A percentile compares a stretch with the other conserved stretches of the same genome.
Evolutionary conservation across 495 filamentous ascomycete genomes (phyloP).

Genomic region (Podospora pseudocomata): DNA sequence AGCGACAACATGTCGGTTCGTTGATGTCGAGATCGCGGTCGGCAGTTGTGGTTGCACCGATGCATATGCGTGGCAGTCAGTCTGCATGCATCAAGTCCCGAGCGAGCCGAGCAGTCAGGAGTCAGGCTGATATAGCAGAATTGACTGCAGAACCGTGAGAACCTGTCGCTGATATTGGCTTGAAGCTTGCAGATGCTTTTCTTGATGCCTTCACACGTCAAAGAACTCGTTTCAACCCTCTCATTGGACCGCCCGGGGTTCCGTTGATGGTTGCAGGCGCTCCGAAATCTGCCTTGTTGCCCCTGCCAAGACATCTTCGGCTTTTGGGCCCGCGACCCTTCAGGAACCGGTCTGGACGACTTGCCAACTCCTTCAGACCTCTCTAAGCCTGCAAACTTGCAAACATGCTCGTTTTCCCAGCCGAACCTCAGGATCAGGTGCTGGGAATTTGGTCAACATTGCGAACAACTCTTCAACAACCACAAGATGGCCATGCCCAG

Average conservation of each 20-base stretch:
- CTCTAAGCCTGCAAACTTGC: neutral
- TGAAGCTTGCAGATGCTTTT: neutral
- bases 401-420: neutral
- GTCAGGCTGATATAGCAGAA: conserved; percentile 1
- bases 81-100: neutral
- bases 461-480: neutral
- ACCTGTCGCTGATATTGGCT: neutral
- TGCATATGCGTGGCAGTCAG: neutral
- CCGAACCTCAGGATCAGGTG: neutral
- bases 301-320: conserved; percentile 3
- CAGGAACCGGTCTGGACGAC: neutral
- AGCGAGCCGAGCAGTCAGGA: neutral
- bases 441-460: neutral
- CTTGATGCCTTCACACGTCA: neutral
- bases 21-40: neutral
- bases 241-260: neutral
- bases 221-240: neutral
- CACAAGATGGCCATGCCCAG: neutral
- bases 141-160: neutral
- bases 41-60: neutral
- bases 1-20: neutral
- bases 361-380: neutral
- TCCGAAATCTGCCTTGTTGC: neutral
- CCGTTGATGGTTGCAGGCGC: neutral
- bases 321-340: neutral